phyloP scores from a whole-genome alignment of 192 early-diverging fungal species.

The Coemansia sp. region DNA sequence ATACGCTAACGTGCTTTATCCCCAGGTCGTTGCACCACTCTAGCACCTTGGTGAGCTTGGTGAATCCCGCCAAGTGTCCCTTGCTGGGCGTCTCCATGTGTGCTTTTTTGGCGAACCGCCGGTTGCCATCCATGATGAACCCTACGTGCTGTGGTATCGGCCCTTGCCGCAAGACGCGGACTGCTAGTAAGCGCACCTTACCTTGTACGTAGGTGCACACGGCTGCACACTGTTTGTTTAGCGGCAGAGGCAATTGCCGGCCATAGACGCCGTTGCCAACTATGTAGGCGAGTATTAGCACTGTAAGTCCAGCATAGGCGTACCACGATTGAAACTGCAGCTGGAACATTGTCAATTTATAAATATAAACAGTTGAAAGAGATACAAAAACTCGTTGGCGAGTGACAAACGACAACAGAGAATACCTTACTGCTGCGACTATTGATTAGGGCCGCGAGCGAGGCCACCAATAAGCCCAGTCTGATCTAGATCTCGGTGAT shows the following conservation, averaged over 20 bases:
- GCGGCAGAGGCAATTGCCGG: background rate
- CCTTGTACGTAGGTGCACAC: background rate
- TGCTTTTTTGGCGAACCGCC: slow-evolving; percentile 78
- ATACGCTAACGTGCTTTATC: slow-evolving; percentile 85
- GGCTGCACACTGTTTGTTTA: slow-evolving; percentile 12
- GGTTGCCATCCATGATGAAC: slow-evolving; percentile 98
- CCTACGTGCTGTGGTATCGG: slow-evolving; percentile 88
- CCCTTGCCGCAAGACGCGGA: slow-evolving; percentile 60
- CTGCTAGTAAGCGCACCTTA: slow-evolving; percentile 2
- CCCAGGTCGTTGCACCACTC: slow-evolving; percentile 88
- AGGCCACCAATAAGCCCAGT: background rate
- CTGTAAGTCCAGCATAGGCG: background rate
- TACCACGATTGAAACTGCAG: background rate
- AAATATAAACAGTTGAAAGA: background rate
- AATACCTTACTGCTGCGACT: background rate
- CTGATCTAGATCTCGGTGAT: background rate
- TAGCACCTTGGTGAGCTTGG: slow-evolving; percentile 78
- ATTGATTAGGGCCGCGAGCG: background rate
- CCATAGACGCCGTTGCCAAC: slow-evolving; percentile 9
- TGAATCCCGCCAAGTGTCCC: slow-evolving; percentile 83
- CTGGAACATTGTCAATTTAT: background rate
- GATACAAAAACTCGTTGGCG: background rate
- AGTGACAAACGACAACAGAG: background rate
- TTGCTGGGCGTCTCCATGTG: slow-evolving; percentile 51
- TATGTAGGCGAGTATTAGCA: slow-evolving; percentile 2